Evolutionary conservation across 2,329 filamentous ascomycete genomes (phyloP), one percentile per base, ranked within the genome.

Genomic region (Coleophoma cylindrospora): DNA sequence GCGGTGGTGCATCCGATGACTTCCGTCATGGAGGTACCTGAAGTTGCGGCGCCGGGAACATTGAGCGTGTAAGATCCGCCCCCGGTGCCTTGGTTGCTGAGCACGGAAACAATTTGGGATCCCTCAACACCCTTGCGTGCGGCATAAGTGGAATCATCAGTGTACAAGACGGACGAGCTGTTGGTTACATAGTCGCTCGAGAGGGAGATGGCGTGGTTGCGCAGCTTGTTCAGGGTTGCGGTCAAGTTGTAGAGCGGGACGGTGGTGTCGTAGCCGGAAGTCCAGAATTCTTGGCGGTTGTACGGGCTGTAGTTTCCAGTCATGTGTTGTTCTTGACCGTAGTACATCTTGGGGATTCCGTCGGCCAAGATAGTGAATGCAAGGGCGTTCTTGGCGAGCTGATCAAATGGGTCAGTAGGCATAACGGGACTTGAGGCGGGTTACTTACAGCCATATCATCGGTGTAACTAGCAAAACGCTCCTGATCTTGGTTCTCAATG

Each of bases 361-460:
- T 76, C 69, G 12, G 63, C 59, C 38, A 77, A 66, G 45, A 77
- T 68, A 6, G 67, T 74, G 57, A 69, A 76, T 4, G 71, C 66
- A 37, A 75, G 59, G 22, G 72, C 62, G 37, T 54, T 50, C 33
- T 22, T 45, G 17, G 37, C 15, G 12, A 38, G 32, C 4, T 19
- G 17, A 14, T 13, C 32, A 15, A 38, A 21, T n/a, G 40, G 38
- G 15, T 19, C 15, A n/a, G 52, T 54, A 38, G 52, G n/a, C 9
- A 27, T 27, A 3, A 27, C 3, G 27, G 27, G 27, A 27, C 27
- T 27, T 5, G 27, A 27, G 7, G 27, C 27, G 27, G 9, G 4
- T 27, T 19, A 41, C 40, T 41, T 14, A 41, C 40, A 13, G 64
- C 45, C 37, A 66, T 70, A 13, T 41, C 17, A 7, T 41, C 40